A percentile compares a stretch with the other conserved stretches of the same genome.
Conservation (phyloP, 164 flowering plant species). For the Dillenia suffruticosa region DNA sequence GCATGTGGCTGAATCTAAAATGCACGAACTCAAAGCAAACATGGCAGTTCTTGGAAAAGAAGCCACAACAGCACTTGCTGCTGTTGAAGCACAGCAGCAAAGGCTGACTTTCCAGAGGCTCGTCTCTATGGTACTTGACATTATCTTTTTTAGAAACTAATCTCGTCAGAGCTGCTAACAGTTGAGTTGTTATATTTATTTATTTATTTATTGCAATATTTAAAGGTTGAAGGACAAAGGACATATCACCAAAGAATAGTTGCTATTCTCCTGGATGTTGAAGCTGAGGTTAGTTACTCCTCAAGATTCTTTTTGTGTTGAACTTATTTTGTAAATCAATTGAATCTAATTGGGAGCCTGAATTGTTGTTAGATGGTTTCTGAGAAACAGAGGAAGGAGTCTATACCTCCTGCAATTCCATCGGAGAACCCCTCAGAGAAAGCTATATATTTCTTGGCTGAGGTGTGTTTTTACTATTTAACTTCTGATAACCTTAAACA, state of each 20-base stretch:
- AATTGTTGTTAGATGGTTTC: slow-evolving; percentile 64
- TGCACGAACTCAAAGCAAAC: slow-evolving; percentile 89
- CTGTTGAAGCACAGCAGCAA: slow-evolving; percentile 94
- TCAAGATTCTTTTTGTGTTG: not conserved
- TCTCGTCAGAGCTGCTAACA: not conserved
- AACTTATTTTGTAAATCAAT: not conserved
- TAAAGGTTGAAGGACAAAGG: slow-evolving; percentile 90
- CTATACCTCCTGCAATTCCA: slow-evolving; percentile 74
- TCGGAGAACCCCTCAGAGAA: slow-evolving; percentile 44
- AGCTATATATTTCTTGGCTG: slow-evolving; percentile 76
- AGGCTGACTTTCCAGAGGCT: slow-evolving; percentile 92
- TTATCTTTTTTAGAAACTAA: not conserved
- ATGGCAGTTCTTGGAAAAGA: slow-evolving; percentile 98
- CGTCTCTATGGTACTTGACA: slow-evolving; percentile 66
- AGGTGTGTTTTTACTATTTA: slow-evolving; percentile 39
- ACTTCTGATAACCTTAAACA: too few species aligned
- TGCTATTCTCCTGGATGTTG: slow-evolving; percentile 72
- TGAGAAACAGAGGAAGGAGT: slow-evolving; percentile 87
- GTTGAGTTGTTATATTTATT: not conserved
- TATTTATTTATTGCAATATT: not conserved
- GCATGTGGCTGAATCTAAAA: slow-evolving; percentile 76
- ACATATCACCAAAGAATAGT: slow-evolving; percentile 75
- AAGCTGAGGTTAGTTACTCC: slow-evolving; percentile 65
- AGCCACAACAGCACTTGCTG: slow-evolving; percentile 90
- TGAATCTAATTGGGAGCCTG: slow-evolving; percentile 3